Evolutionary conservation across 2,329 filamentous ascomycete species (phyloP), one percentile per base, ranked within the genome.

Genomic region (Calonectria multiphialidica): DNA sequence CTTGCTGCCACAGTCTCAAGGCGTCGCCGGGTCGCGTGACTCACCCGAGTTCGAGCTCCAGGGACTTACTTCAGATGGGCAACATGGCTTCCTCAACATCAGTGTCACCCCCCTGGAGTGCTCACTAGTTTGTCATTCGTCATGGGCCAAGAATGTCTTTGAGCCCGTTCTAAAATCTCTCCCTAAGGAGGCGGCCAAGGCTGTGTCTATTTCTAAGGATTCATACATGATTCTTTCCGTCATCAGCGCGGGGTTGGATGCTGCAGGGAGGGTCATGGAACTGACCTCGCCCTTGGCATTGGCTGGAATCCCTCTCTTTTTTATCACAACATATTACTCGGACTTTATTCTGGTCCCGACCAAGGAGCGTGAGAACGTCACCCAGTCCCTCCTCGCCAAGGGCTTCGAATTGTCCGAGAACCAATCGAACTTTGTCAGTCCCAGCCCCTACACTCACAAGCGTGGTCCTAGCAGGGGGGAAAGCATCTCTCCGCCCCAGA

Each of bases 241-340:
- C 72, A 95, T 95, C 74, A 95, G 94, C 74, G 94, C 96, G 77
- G 95, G 96, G 9, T 92, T 98, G 78, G 96, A 98, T 81, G 96
- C 96, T 12, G 96, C 95, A 8, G 95, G 96, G 78, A 91, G 96
- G 68, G 96, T 99, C 8, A 90, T 98, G 78, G 96, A 98, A 81
- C 85, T 99, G 73, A 98, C 96, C 9, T 96, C 93, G 66, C 97
- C 96, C 6, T 88, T 98, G 37, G 96, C 97, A 33, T 89, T 98
- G 81, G 96, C 96, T 62, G 95, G 95, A 78, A 97, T 98, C 65
- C 94, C 96, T 66, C 98, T 99, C 81, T 98, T 98, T 87, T 98
- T 98, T 89, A 98, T 98, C 82, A 98, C 96, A 4, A 98, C 95
- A 37, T 99, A 98, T 84, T 98, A 98, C 84, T 97, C 94, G 40